These are phyloP conservation scores for Novymonas esmeraldas DNA, from an alignment of 208 protist species.

Conservation along the genomic window DNA sequence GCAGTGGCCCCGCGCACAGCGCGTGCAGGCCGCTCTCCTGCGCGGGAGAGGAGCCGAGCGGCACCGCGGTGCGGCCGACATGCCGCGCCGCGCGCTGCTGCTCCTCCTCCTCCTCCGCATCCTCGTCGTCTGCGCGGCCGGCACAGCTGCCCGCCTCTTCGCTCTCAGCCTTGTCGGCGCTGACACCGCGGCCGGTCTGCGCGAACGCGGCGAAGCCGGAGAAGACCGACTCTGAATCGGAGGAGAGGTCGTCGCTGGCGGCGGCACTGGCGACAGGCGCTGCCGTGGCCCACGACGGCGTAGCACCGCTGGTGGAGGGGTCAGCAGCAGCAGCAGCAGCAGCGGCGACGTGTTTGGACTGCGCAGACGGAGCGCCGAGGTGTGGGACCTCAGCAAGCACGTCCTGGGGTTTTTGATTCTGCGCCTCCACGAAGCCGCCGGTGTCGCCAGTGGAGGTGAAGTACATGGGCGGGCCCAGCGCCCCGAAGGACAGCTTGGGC, in stretches of 20 bases:
- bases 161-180: background rate
- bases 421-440: slow-evolving; percentile 36
- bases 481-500: slow-evolving; percentile 48
- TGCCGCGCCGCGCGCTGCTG: background rate
- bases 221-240: background rate
- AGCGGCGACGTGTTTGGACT: too few species aligned
- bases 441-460: slow-evolving; percentile 74
- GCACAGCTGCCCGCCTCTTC: background rate
- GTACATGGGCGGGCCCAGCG: slow-evolving; percentile 58
- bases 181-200: background rate
- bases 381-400: too few species aligned
- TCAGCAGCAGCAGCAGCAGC: too few species aligned
- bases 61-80: background rate
- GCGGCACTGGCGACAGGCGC: background rate
- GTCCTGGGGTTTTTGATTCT: slow-evolving; percentile 10
- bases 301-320: too few species aligned
- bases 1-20: background rate
- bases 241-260: background rate
- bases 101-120: background rate
- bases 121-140: background rate
- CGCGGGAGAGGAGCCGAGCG: background rate
- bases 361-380: background rate
- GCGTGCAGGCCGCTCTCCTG: background rate
- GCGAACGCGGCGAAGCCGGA: slow-evolving; percentile 4
- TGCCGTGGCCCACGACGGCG: too few species aligned